Evolutionary conservation across 1,139 yeast genomes (phyloP), one percentile per base, ranked within the genome.

Genomic region (Entelexis paramagnoliae): DNA sequence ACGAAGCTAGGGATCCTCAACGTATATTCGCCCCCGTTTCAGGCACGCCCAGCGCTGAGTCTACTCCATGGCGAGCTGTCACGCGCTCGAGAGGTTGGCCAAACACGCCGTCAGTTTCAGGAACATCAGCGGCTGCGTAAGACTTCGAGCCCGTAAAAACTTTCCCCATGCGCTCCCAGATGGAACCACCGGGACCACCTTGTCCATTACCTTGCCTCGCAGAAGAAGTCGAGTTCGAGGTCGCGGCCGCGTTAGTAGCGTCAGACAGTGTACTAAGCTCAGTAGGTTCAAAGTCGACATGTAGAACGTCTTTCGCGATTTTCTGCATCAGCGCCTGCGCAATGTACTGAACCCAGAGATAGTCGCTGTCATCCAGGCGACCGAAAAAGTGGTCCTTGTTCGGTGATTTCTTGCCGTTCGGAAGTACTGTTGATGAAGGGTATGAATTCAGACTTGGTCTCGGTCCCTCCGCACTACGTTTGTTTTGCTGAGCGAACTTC

Each of bases 11-110:
- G 99, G 43, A 93, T 84, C 41, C 82, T 75, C 45, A 91, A 74
- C 19, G 58, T 48, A 16, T 69, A 68, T 22, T 24, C 30, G 1
- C 33, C 40, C 32, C 46, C 4, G 55, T 14, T 3, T 51, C 51
- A 0, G 96, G 96, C 39, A 85, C 86, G 3, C 96, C 96, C 36
- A 85, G 72, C 50, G 84, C 86, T 1, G 95, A 82, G 49, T 87
- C 95, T 29, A 83, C 83, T 1, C 97, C 97, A 66, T 80, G 84
- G 62, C 78, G 79, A 28, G 76, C 79, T 2, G 89, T 82, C 45
- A 91, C 72, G 7, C 75, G 77, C 46, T 79, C 85, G 53, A 91
- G 71, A 17, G 93, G 82, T 3, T 80, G 77, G 0, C 96, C 96
- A 70, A 91, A 91, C 0, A 89, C 95, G 17, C 75, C 65, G 26